Base-by-base conservation (phyloP, 2,329 filamentous ascomycete genomes). In the Blumeriella jaapii region DNA sequence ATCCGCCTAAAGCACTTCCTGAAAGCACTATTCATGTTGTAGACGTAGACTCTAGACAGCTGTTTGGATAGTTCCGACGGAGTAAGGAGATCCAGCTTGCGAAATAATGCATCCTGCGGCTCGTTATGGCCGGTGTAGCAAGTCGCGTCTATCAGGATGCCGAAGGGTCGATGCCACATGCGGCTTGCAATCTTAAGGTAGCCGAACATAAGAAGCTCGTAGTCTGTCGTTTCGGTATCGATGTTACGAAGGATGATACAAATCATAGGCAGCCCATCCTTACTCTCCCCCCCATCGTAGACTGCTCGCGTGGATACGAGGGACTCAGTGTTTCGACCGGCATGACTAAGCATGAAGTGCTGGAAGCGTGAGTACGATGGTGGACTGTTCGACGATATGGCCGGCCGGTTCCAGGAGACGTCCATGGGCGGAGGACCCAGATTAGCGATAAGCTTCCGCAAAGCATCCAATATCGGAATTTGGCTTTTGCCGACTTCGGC, bases 11-110 rank as follows among this genome's bases (percentile, higher is more conserved):
- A 73, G 47, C 74, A 80, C 63, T 78, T 77, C 44, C 68, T 68
- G 54, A 78, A 80, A 8, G 74, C 69, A 49, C 71, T 79, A 48
- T 82, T 82, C 75, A 81, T 81, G 51, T 82, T 82, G 56, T 82
- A 81, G 11, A 82, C 64, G 45, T 81, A 82, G 25, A 79, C 65
- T 23, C 74, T 65, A 1, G 68, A 63, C 3, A 81, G 59, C 40
- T 76, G 71, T 33, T 63, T 64, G 2, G 68, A 64, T 28, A 81
- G 55, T 47, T 82, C 77, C 0, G 64, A 63, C 0, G 77, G 76
- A 3, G 71, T 74, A 3, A 82, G 62, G 8, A 69, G 58, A 49
- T 80, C 74, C 6, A 79, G 58, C 47, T 69, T 77, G 34, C 69
- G 70, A 49, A 80, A 76, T 2, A 81, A 57, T 12, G 75, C 71